A percentile compares a stretch with the other conserved stretches of the same genome.
Evolutionary conservation across 1,284 basidiomycete genomes (phyloP).

Genomic region (Amylostereum chailletii): DNA sequence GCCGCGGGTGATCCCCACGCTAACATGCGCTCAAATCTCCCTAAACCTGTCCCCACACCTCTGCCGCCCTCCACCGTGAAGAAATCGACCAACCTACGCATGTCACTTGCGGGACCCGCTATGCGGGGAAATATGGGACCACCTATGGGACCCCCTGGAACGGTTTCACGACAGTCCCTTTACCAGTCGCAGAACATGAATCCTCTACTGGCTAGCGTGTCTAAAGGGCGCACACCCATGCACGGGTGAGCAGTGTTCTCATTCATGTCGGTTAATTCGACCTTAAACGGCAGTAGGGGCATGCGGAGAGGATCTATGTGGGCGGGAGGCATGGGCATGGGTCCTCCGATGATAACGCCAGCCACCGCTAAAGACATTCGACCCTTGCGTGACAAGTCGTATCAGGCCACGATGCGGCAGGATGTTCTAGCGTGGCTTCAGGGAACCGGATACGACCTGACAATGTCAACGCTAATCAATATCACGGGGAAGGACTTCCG

Average conservation of each 20-base stretch:
- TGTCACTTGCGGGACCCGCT: slow-evolving; percentile 65
- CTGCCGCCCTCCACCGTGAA: slow-evolving; percentile 62
- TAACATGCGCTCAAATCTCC: no score
- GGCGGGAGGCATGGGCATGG: slow-evolving; percentile 37
- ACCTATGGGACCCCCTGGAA: slow-evolving; percentile 27
- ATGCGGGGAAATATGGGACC: slow-evolving; percentile 45
- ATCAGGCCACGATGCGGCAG: slow-evolving; percentile 65
- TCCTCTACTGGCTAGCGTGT: slow-evolving; percentile 58
- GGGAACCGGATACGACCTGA: slow-evolving; percentile 53
- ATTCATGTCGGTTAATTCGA: background rate
- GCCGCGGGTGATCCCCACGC: no score
- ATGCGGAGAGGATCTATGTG: slow-evolving; percentile 62
- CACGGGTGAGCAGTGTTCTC: slow-evolving; percentile 41
- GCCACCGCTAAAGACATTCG: slow-evolving; percentile 55
- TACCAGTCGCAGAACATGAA: slow-evolving; percentile 60
- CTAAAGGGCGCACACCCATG: slow-evolving; percentile 71
- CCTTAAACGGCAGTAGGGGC: slow-evolving; percentile 30
- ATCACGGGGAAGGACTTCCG: slow-evolving; percentile 81
- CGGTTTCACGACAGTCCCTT: slow-evolving; percentile 58
- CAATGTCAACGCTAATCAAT: slow-evolving; percentile 54
- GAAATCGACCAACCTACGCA: slow-evolving; percentile 38
- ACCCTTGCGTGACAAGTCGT: slow-evolving; percentile 63
- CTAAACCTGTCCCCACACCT: slow-evolving; percentile 9
- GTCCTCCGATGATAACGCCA: slow-evolving; percentile 40
- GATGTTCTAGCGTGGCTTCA: slow-evolving; percentile 68